These are phyloP conservation scores for Cladosporium sp. DNA, from an alignment of 2,329 filamentous ascomycete genomes.

Conservation along the genomic window DNA sequence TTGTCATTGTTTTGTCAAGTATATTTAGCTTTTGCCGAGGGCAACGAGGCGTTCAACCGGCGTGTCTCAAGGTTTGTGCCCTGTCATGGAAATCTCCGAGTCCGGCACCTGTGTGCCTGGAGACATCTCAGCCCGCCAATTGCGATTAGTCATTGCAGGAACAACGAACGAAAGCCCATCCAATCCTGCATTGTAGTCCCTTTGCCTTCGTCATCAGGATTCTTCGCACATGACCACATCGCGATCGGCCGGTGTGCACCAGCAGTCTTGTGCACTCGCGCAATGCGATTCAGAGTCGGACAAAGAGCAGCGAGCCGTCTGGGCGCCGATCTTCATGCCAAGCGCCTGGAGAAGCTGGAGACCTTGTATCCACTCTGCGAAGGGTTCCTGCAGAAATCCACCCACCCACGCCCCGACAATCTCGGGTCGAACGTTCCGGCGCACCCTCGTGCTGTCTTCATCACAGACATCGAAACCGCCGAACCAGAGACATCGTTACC, in stretches of 20 bases:
- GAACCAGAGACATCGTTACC: background rate
- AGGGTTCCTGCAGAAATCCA: conserved; percentile 9
- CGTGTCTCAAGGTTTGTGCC: background rate
- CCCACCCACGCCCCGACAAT: background rate
- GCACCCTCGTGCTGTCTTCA: conserved; percentile 7
- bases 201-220: background rate
- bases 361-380: conserved; percentile 10
- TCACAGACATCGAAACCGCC: background rate
- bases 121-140: background rate
- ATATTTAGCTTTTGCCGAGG: background rate
- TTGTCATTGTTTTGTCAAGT: background rate
- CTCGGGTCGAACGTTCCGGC: conserved; percentile 6
- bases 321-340: conserved; percentile 6
- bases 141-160: background rate
- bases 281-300: background rate
- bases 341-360: conserved; percentile 13
- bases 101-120: background rate
- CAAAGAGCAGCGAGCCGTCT: background rate
- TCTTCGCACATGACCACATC: conserved; percentile 2
- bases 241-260: background rate
- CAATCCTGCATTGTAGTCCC: background rate
- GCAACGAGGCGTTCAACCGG: conserved; percentile 2
- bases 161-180: background rate
- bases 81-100: conserved; percentile 10
- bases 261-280: background rate